Conservation (phyloP, 1,284 basidiomycete species). For the Cutaneotrichosporon sp. region DNA sequence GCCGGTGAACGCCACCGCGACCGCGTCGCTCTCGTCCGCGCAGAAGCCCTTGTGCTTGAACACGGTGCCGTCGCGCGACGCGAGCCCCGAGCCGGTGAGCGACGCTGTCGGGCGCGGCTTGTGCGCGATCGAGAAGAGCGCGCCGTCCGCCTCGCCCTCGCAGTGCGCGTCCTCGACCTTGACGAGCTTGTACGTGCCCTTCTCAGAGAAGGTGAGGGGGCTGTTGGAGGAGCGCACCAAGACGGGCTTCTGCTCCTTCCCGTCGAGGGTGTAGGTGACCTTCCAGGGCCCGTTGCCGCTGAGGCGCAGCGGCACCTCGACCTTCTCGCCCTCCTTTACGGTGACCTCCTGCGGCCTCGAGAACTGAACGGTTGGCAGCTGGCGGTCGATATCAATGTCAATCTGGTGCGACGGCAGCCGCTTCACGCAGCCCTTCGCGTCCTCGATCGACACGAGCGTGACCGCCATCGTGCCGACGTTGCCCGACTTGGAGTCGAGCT, state of each 20-base stretch:
- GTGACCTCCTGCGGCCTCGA: constrained; percentile 61
- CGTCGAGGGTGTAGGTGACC: constrained; percentile 68
- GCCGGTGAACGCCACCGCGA: constrained; percentile 75
- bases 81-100: constrained; percentile 42
- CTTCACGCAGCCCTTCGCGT: constrained; percentile 83
- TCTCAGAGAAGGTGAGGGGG: constrained; percentile 65
- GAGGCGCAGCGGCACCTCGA: constrained; percentile 73
- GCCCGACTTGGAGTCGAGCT: constrained; percentile 31
- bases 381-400: constrained; percentile 82
- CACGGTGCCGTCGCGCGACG: constrained; percentile 63
- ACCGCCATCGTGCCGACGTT: constrained; percentile 42
- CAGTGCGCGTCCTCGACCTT: constrained; percentile 82
- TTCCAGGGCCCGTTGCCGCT: constrained; percentile 90
- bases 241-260: constrained; percentile 57
- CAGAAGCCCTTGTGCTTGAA: constrained; percentile 68
- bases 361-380: constrained; percentile 86
- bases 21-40: constrained; percentile 73
- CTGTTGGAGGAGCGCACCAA: constrained; percentile 69
- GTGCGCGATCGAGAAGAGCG: constrained; percentile 71
- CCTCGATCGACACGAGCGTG: constrained; percentile 69
- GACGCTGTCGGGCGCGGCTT: constrained; percentile 46
- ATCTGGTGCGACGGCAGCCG: constrained; percentile 74
- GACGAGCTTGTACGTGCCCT: constrained; percentile 64
- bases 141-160: constrained; percentile 67
- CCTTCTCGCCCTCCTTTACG: constrained; percentile 74